A percentile compares a stretch with the other conserved stretches of the same genome.
Conservation (phyloP, 2,329 filamentous ascomycete species). For the Chaetomium sp. region DNA sequence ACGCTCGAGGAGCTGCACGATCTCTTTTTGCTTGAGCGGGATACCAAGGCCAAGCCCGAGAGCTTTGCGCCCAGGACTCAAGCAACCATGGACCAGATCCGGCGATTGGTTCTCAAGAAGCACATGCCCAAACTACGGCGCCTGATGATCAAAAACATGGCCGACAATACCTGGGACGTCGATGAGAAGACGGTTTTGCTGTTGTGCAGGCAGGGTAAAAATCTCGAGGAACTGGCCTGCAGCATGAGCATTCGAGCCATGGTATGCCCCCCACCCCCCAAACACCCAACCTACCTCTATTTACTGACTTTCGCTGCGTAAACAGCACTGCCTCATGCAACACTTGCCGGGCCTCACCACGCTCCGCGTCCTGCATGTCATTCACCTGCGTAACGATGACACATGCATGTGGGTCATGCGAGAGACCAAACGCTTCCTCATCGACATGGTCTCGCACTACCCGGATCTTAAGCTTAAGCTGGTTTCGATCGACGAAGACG, state of each 20-base stretch:
- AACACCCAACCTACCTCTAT: neutral
- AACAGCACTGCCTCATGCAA: slow-evolving; percentile 60
- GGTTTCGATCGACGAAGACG: slow-evolving; percentile 56
- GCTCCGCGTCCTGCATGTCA: slow-evolving; percentile 58
- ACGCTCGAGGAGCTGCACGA: slow-evolving; percentile 58
- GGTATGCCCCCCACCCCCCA: slow-evolving; percentile 46
- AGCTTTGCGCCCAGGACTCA: slow-evolving; percentile 54
- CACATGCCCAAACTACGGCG: slow-evolving; percentile 57
- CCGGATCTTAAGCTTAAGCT: slow-evolving; percentile 60
- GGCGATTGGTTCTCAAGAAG: slow-evolving; percentile 58
- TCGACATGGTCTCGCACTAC: slow-evolving; percentile 60
- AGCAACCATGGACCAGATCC: slow-evolving; percentile 60
- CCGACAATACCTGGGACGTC: slow-evolving; percentile 57
- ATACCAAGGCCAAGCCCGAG: slow-evolving; percentile 53
- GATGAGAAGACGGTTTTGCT: slow-evolving; percentile 57
- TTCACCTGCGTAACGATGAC: slow-evolving; percentile 58
- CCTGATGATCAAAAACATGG: slow-evolving; percentile 63
- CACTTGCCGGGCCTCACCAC: slow-evolving; percentile 54
- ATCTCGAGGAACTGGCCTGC: slow-evolving; percentile 58
- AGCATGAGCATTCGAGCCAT: slow-evolving; percentile 57
- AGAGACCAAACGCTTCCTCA: slow-evolving; percentile 60
- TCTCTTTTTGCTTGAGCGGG: slow-evolving; percentile 61
- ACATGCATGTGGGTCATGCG: slow-evolving; percentile 59
- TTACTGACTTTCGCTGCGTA: neutral
- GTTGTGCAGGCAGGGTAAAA: slow-evolving; percentile 53